These are phyloP conservation scores for Rhododendron ferrugineum DNA, from an alignment of 148 eudicot species.

Conservation along the genomic window DNA sequence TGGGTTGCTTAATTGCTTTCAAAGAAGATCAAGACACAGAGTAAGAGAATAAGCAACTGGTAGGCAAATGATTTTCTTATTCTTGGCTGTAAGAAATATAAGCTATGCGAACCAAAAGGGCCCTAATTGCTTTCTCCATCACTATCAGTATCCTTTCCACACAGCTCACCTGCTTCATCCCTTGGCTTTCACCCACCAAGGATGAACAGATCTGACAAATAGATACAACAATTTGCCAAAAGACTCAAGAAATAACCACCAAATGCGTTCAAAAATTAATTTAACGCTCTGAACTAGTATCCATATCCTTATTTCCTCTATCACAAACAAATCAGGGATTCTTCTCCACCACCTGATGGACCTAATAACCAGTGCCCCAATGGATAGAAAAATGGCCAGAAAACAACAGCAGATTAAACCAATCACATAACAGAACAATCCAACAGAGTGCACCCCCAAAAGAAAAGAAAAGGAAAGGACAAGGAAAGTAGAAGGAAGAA, in stretches of 20 bases:
- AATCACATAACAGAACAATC: conserved; percentile 9
- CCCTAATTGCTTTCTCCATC: neutral
- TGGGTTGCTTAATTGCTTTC: conserved; percentile 1
- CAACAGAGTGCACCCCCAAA: neutral
- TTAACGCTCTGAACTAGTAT: neutral
- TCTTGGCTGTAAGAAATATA: neutral
- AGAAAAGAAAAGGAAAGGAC: neutral
- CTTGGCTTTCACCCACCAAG: conserved; percentile 1
- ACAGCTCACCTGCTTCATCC: neutral
- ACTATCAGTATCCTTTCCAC: neutral
- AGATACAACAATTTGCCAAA: neutral
- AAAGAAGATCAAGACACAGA: neutral
- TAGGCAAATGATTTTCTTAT: neutral
- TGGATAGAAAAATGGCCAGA: neutral
- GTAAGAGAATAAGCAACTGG: neutral
- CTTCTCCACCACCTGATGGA: neutral
- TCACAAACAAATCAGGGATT: neutral
- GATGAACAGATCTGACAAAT: neutral
- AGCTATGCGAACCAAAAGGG: neutral
- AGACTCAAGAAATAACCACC: neutral
- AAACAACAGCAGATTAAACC: neutral
- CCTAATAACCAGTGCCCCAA: neutral
- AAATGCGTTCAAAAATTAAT: neutral
- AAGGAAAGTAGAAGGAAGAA: neutral
- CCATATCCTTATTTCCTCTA: neutral